Base-by-base conservation (phyloP, 2,329 filamentous ascomycete genomes). In the Aspergillus sp. region DNA sequence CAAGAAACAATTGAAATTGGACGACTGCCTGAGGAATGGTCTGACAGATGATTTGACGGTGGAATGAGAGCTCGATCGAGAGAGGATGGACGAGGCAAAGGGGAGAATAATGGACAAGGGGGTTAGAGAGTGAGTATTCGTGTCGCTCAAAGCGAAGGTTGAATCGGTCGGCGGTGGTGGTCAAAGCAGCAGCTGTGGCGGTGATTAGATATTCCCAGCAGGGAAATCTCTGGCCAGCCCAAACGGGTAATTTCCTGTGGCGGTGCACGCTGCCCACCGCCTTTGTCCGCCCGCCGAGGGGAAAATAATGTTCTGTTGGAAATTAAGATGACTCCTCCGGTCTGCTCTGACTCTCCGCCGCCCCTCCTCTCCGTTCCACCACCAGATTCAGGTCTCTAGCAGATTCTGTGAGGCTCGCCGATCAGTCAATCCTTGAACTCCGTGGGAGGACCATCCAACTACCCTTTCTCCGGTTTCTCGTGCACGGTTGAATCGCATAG, bases 141-240 rank as follows among this genome's bases (percentile, higher is more conserved):
- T 58, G 26, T 59, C 55, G 52, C 51, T 53, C 53, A 52, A 55
- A 49, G 52, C 44, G 46, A 47, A 48, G 54, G 51, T 46, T 38
- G 42, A 56, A 52, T 51, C n/a, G 32, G 67, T 69, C 26, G 26
- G 26, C 35, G 35, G 35, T n/a, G 14, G 35, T n/a, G 14, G 14
- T 38, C 35, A n/a, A n/a, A 42, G 36, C 19, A 40, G 67, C 65
- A 64, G 62, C 66, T 68, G 63, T 52, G 16, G 54, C 36, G 44
- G 58, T 67, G 65, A 63, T 65, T 65, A 66, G 53, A 44, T 49
- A 16, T 8, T 38, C 35, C 6, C 22, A 22, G 35, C 14, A 8
- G 35, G 11, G 13, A 38, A 38, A 38, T 38, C 47, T 40, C 47
- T 30, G 36, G 36, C 36, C 43, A 20, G 45, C 50, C 33, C 19